phyloP scores from a whole-genome alignment of 371 early-diverging fungal species.

The Encephalitozoon intestinalis region DNA sequence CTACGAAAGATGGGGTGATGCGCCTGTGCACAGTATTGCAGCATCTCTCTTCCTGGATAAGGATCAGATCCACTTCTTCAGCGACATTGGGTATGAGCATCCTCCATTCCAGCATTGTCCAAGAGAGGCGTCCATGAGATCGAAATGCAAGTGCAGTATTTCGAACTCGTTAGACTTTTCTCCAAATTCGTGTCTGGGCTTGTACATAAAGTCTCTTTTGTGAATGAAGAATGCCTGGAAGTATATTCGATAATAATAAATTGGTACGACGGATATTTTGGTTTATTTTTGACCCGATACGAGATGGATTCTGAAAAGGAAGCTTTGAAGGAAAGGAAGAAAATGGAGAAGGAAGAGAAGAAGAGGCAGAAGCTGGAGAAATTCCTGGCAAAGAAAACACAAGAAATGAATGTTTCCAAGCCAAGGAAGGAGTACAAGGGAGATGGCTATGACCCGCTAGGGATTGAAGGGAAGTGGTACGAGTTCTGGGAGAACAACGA shows the following conservation, averaged over 20 bases:
- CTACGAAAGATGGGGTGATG: slow-evolving; percentile 88
- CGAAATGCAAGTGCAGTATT: slow-evolving; percentile 53
- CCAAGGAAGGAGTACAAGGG: slow-evolving; percentile 40
- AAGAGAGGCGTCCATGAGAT: slow-evolving; percentile 28
- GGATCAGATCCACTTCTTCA: slow-evolving; percentile 73
- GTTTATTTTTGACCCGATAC: background rate
- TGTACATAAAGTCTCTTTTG: slow-evolving; percentile 20
- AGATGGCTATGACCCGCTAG: slow-evolving; percentile 71
- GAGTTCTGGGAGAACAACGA: slow-evolving; percentile 82
- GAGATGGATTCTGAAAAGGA: background rate
- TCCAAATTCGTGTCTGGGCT: slow-evolving; percentile 43
- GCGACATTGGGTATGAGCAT: slow-evolving; percentile 63
- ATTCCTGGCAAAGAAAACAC: slow-evolving; percentile 76
- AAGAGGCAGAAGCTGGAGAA: slow-evolving; percentile 79
- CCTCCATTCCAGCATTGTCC: slow-evolving; percentile 61
- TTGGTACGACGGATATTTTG: background rate
- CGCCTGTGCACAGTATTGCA: slow-evolving; percentile 78
- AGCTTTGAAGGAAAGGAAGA: slow-evolving; percentile 52
- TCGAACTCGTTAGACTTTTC: slow-evolving; percentile 43
- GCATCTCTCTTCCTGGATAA: slow-evolving; percentile 66
- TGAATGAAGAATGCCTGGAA: background rate
- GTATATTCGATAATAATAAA: background rate
- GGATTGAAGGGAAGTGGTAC: slow-evolving; percentile 91
- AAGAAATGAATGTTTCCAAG: slow-evolving; percentile 33
- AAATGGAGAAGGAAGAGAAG: slow-evolving; percentile 74